A percentile compares a stretch with the other conserved stretches of the same genome.
phyloP scores from a whole-genome alignment of 2,329 filamentous ascomycete species.

The Sporothrix luriei region DNA sequence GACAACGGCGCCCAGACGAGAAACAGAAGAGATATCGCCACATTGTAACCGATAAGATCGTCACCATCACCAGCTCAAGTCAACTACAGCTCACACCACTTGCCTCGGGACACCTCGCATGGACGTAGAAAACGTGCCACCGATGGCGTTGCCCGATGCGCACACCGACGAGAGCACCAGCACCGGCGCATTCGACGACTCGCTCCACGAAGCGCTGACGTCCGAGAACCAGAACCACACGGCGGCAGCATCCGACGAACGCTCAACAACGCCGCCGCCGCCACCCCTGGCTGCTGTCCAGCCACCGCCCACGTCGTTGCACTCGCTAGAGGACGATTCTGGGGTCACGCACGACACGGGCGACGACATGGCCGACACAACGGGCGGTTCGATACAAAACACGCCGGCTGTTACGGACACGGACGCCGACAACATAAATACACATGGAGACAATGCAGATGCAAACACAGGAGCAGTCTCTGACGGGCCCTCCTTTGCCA shows the following conservation, averaged over 20 bases:
- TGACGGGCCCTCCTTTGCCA: constrained; percentile 32
- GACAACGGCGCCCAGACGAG: not conserved
- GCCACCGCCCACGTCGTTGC: not conserved
- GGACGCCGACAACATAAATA: not conserved
- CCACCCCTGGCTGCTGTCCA: constrained; percentile 2
- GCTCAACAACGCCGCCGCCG: constrained; percentile 17
- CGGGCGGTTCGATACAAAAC: not conserved
- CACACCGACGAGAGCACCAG: not conserved
- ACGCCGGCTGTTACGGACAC: not conserved
- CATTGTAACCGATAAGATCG: not conserved
- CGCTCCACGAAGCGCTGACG: not conserved
- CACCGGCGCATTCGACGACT: constrained; percentile 25
- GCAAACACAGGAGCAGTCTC: not conserved
- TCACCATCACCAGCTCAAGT: not conserved
- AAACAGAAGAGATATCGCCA: not conserved
- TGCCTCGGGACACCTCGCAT: not conserved
- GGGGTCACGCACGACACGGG: not conserved
- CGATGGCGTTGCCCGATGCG: constrained; percentile 31
- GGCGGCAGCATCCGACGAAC: not conserved
- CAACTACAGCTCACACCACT: not conserved
- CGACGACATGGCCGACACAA: constrained; percentile 9
- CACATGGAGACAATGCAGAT: too few species aligned
- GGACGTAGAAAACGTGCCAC: constrained; percentile 38
- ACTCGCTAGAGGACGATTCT: not conserved
- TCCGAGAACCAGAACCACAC: not conserved